phyloP scores from a whole-genome alignment of 306 rosid species.

The Prunus dulcis region DNA sequence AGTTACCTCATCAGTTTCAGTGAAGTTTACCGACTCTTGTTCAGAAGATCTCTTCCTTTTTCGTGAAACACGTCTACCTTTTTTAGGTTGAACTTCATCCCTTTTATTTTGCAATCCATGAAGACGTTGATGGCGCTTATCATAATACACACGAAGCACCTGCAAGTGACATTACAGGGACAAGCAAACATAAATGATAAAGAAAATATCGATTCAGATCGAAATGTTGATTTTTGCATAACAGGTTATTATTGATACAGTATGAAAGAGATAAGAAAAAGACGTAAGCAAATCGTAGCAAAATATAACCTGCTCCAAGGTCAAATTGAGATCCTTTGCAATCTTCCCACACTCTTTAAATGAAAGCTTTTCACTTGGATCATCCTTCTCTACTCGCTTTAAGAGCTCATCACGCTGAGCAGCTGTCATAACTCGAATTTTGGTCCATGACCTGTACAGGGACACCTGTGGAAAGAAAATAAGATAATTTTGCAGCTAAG shows the following conservation, averaged over 20 bases:
- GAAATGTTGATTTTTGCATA: not conserved
- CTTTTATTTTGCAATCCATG: slow-evolving; percentile 39
- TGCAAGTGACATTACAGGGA: slow-evolving; percentile 31
- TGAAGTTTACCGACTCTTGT: slow-evolving; percentile 42
- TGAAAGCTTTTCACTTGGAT: slow-evolving; percentile 53
- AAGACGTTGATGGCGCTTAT: slow-evolving; percentile 51
- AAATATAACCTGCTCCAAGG: slow-evolving; percentile 69
- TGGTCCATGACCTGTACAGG: slow-evolving; percentile 79
- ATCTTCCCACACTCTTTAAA: slow-evolving; percentile 70
- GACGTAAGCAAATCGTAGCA: slow-evolving; percentile 27
- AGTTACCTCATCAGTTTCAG: slow-evolving; percentile 40
- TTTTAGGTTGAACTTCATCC: slow-evolving; percentile 29
- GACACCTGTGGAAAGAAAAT: slow-evolving; percentile 45
- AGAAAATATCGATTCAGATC: not conserved
- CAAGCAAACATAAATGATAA: not conserved
- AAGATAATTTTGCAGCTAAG: slow-evolving; percentile 2
- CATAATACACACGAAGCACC: slow-evolving; percentile 74
- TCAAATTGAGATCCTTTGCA: slow-evolving; percentile 80
- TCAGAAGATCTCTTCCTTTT: slow-evolving; percentile 37
- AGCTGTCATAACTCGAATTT: slow-evolving; percentile 74
- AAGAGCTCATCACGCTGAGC: slow-evolving; percentile 76
- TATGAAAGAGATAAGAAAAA: slow-evolving; percentile 19
- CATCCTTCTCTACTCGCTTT: slow-evolving; percentile 51
- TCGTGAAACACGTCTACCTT: slow-evolving; percentile 23
- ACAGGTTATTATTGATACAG: not conserved